phyloP scores from a whole-genome alignment of 2,329 filamentous ascomycete species.

The Aspergillus fijiensis region DNA sequence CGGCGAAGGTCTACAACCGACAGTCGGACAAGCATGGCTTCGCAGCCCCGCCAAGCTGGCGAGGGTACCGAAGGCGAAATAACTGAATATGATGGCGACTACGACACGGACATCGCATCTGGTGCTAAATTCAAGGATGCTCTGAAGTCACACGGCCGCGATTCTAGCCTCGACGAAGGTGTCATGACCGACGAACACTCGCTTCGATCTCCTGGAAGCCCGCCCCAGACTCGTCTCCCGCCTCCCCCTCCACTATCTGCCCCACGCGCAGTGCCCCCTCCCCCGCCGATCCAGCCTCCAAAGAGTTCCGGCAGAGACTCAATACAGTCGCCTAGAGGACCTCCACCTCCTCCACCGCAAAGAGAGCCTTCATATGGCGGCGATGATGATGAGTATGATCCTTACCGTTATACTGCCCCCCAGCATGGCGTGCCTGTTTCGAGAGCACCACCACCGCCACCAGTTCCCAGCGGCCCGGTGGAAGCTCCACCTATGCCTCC shows the following conservation, averaged over 20 bases:
- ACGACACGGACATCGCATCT: constrained; percentile 96
- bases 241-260: constrained; percentile 58
- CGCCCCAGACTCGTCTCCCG: constrained; percentile 38
- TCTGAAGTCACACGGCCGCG: constrained; percentile 74
- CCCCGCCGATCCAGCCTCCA: constrained; percentile 62
- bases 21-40: constrained; percentile 41
- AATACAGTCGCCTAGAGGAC: constrained; percentile 34
- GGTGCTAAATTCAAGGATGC: constrained; percentile 92
- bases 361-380: constrained; percentile 45
- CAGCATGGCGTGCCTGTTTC: constrained; percentile 32
- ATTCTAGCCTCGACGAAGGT: constrained; percentile 72
- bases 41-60: constrained; percentile 50
- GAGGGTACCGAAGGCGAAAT: constrained; percentile 73
- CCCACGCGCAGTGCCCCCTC: constrained; percentile 63
- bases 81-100: constrained; percentile 95
- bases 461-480: constrained; percentile 21
- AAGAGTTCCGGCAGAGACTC: constrained; percentile 40
- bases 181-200: constrained; percentile 57
- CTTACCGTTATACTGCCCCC: constrained; percentile 52
- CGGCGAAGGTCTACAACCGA: constrained; percentile 63
- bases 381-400: constrained; percentile 55
- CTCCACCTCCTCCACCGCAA: constrained; percentile 50
- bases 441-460: constrained; percentile 30
- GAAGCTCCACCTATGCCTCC: constrained; percentile 24
- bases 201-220: constrained; percentile 47